These are phyloP conservation scores for Cytidiella melzeri DNA, from an alignment of 768 basidiomycete species.

Conservation along the genomic window DNA sequence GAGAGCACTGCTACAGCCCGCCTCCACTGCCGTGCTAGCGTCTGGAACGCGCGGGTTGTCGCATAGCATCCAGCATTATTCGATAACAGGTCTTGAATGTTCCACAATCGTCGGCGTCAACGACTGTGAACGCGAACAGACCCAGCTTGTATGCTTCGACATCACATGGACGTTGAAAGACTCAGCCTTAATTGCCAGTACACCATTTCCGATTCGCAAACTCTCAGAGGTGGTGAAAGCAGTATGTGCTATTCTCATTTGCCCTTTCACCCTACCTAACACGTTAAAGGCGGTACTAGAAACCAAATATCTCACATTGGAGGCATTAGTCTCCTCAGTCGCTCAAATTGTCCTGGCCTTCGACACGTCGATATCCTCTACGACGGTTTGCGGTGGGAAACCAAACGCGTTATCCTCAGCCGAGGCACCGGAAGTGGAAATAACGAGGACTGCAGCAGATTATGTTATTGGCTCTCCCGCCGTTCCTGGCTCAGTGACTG, in stretches of 20 bases:
- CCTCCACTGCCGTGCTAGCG: slow-evolving; percentile 36
- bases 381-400: slow-evolving; percentile 61
- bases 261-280: not conserved
- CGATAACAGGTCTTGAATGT: slow-evolving; percentile 39
- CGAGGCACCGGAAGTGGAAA: slow-evolving; percentile 54
- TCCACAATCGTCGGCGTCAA: slow-evolving; percentile 63
- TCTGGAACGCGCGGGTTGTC: slow-evolving; percentile 19
- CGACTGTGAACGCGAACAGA: slow-evolving; percentile 54
- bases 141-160: slow-evolving; percentile 54
- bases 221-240: slow-evolving; percentile 33
- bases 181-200: slow-evolving; percentile 7
- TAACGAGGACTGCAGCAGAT: slow-evolving; percentile 35
- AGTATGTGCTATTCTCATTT: slow-evolving; percentile 17
- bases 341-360: slow-evolving; percentile 40
- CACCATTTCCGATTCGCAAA: slow-evolving; percentile 34
- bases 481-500: not conserved
- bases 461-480: not conserved
- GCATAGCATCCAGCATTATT: slow-evolving; percentile 11
- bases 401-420: slow-evolving; percentile 67
- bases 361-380: slow-evolving; percentile 18
- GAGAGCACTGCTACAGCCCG: slow-evolving; percentile 46
- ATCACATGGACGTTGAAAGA: slow-evolving; percentile 29
- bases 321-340: slow-evolving; percentile 58
- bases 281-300: slow-evolving; percentile 37
- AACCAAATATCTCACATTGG: slow-evolving; percentile 57